Base-by-base conservation (phyloP, 2,329 filamentous ascomycete genomes). In the Ophiocordyceps sinensis region DNA sequence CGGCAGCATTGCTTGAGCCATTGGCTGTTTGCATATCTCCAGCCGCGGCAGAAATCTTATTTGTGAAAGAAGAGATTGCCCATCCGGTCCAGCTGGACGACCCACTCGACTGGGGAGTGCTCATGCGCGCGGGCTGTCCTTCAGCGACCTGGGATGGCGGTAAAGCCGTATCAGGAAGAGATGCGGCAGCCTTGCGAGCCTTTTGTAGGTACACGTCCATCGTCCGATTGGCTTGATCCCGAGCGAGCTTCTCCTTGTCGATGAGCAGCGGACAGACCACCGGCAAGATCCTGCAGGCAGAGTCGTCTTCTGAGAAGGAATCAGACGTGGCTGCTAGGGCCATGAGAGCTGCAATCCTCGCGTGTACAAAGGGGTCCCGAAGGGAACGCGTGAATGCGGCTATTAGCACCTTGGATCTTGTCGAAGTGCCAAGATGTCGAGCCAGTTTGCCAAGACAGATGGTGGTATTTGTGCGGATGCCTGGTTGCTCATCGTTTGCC, bases 11-110 rank as follows among this genome's bases (percentile, higher is more conserved):
- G 3, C 66, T 53, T 2, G 62, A 57, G 30, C 64, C 64, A 45
- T 70, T 70, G 41, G 67, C 61, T 15, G 70, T 65, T 54, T 89
- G 72, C 47, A 98, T 98, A 43, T 95, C 83, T 15, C 91, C 91
- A 9, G 82, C 82, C 0, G 86, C 87, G 0, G 83, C 65, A 2
- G 85, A 80, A 12, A 96, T 60, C 53, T 94, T 95, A 62, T 96
- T 96, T 2, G 91, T 96, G 57, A 98, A 98, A 1, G 87, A 95
- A 0, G 91, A 96, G 41, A 98, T 95, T 1, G 91, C 91, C 91
- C 91, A 98, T 12, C 91, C 91, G 1, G 91, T 78, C 91, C 91
- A 96, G 15, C 59, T 53, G 5, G 52, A 46, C n/a, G 50, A 45
- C n/a, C 49, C 57, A 31, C 79, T 78, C 2, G 73, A 65, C 45